A percentile compares a stretch with the other conserved stretches of the same genome.
Evolutionary conservation across 129 eudicot species (phyloP).

Genomic region (Lonicera japonica): DNA sequence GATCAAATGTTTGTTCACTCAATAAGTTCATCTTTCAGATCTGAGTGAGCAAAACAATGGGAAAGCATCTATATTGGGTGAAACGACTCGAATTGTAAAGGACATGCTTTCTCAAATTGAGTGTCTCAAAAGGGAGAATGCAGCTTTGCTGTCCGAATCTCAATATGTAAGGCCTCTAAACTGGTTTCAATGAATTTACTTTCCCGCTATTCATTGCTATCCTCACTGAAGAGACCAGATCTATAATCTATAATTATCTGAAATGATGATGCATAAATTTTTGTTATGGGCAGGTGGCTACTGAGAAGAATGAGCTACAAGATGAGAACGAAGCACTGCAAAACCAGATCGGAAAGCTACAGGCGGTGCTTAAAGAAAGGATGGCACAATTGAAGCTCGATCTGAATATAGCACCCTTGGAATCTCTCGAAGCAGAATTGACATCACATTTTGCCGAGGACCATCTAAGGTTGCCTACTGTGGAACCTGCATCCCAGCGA

Average conservation of each 20-base stretch:
- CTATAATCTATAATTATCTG: background rate
- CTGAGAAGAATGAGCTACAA: constrained; percentile 63
- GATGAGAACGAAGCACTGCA: constrained; percentile 56
- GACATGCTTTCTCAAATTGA: constrained; percentile 53
- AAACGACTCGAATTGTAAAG: constrained; percentile 51
- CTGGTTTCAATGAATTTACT: background rate
- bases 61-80: constrained; percentile 62
- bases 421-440: constrained; percentile 31
- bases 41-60: constrained; percentile 54
- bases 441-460: constrained; percentile 17
- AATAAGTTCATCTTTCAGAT: constrained; percentile 28
- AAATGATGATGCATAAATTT: background rate
- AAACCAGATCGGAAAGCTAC: constrained; percentile 44
- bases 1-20: background rate
- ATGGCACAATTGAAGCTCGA: constrained; percentile 42
- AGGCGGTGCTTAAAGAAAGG: constrained; percentile 37
- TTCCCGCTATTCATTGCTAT: no score
- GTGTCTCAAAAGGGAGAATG: constrained; percentile 60
- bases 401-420: constrained; percentile 56
- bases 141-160: constrained; percentile 57
- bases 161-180: constrained; percentile 53
- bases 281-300: constrained; percentile 37
- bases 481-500: constrained; percentile 27
- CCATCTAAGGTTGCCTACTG: constrained; percentile 15
- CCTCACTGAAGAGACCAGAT: background rate